Evolutionary conservation across 179 eudicot species (phyloP), one percentile per base, ranked within the genome.

Genomic region (Nepenthes alata): DNA sequence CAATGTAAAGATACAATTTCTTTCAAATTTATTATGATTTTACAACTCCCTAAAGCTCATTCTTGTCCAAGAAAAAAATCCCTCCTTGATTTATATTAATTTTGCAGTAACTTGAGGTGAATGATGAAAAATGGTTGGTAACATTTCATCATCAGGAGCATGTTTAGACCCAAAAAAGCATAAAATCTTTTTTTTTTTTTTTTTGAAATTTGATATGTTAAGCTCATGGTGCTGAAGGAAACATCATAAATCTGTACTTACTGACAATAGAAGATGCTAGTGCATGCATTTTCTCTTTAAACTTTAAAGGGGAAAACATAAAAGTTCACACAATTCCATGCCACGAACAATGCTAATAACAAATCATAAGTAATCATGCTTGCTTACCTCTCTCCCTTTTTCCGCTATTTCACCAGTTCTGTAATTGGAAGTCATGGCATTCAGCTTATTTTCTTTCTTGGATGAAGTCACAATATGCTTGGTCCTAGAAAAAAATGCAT

Each of bases 381-480:
- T 54, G 16, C 75, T 70, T 62, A 65, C 95, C 81, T 81, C 77
- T 76, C 75, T 80, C 63, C 80, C 73, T 67, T 70, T 81, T 72
- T 69, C 77, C 9, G 78, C 76, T 47, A 77, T 68, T 57, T 71
- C 74, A 35, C 72, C 76, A 39, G 75, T 73, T 70, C 59, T 77
- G 57, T 75, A 70, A 65, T 55, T 78, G 51, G 74, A 75, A 61
- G 47, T 67, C 50, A 67, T 61, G 59, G 65, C 41, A 57, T 56
- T 61, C 69, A 58, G 76, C 49, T 68, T 78, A 41, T 60, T 55
- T 54, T 66, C 59, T 67, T 70, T 58, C 45, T 71, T 74, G 51
- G 65, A 47, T 64, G 73, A 52, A 62, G 68, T 72, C 15, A 67
- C 55, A 55, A 60, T 67, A 39, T 47, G 67, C 41, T 64, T 81